Conservation (phyloP, 768 basidiomycete species). For the Mycena epipterygia region DNA sequence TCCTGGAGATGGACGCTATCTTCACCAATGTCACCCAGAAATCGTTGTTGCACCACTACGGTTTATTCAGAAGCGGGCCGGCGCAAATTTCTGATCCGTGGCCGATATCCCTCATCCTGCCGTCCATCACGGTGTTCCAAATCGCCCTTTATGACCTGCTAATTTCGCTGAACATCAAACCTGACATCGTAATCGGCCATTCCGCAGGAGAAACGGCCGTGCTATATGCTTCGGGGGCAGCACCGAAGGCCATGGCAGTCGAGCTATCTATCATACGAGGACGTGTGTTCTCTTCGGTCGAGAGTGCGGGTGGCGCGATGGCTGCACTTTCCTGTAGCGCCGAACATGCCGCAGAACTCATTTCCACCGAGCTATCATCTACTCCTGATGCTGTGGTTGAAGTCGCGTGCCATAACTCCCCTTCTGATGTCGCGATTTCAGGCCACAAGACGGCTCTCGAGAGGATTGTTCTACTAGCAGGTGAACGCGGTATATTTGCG, state of each 20-base stretch:
- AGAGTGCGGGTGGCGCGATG: conserved; percentile 57
- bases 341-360: conserved; percentile 43
- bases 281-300: conserved; percentile 48
- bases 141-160: conserved; percentile 61
- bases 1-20: conserved; percentile 53
- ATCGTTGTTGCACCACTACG: conserved; percentile 53
- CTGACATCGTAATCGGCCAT: conserved; percentile 58
- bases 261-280: conserved; percentile 60
- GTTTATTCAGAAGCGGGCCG: conserved; percentile 47
- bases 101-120: conserved; percentile 55
- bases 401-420: conserved; percentile 58
- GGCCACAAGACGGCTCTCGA: conserved; percentile 50
- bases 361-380: conserved; percentile 28
- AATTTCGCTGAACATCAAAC: conserved; percentile 48
- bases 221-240: conserved; percentile 59
- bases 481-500: conserved; percentile 47
- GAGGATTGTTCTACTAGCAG: conserved; percentile 45
- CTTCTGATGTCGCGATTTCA: conserved; percentile 53
- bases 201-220: conserved; percentile 64
- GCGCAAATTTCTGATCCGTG: conserved; percentile 37
- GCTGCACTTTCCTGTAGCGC: conserved; percentile 56
- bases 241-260: conserved; percentile 54
- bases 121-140: conserved; percentile 59
- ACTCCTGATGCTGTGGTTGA: conserved; percentile 42
- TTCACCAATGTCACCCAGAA: conserved; percentile 45